Conservation (phyloP, 371 early-diverging fungal species). For the Mucor irregularis region DNA sequence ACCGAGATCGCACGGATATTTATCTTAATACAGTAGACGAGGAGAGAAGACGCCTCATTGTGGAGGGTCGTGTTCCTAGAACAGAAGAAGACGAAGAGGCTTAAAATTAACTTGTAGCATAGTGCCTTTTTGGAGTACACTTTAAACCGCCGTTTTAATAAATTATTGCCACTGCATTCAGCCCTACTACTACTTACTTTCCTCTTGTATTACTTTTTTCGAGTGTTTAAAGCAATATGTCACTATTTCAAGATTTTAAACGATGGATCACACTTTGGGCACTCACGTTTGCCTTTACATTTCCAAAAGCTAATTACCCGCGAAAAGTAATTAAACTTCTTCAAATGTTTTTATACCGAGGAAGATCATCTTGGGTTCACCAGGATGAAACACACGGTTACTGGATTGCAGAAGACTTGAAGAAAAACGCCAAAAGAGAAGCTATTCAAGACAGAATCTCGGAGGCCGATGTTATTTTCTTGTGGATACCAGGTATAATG, state of each 20-base stretch:
- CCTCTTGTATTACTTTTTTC: conserved; percentile 11
- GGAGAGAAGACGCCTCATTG: conserved; percentile 40
- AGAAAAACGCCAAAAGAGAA: conserved; percentile 34
- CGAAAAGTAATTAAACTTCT: conserved; percentile 13
- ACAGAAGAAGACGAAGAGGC: conserved; percentile 9
- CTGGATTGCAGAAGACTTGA: conserved; percentile 40
- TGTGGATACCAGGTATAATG: conserved; percentile 47
- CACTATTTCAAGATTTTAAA: conserved; percentile 15
- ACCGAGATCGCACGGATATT: conserved; percentile 38
- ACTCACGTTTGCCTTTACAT: conserved; percentile 17
- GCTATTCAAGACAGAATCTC: conserved; percentile 32
- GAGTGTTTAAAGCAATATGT: conserved; percentile 7
- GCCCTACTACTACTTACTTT: not conserved
- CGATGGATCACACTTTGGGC: conserved; percentile 13
- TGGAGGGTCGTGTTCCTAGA: conserved; percentile 37
- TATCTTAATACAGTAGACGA: conserved; percentile 44
- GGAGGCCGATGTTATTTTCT: conserved; percentile 31
- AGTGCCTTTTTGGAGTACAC: no score
- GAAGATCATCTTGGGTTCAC: conserved; percentile 23
- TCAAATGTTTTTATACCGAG: conserved; percentile 16
- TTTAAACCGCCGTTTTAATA: no score
- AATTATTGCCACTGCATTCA: no score
- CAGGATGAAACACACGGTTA: conserved; percentile 16
- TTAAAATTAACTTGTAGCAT: no score
- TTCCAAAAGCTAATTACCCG: conserved; percentile 12